Conservation (phyloP, 805 yeast species). For the Tetrapisispora phaffii region DNA sequence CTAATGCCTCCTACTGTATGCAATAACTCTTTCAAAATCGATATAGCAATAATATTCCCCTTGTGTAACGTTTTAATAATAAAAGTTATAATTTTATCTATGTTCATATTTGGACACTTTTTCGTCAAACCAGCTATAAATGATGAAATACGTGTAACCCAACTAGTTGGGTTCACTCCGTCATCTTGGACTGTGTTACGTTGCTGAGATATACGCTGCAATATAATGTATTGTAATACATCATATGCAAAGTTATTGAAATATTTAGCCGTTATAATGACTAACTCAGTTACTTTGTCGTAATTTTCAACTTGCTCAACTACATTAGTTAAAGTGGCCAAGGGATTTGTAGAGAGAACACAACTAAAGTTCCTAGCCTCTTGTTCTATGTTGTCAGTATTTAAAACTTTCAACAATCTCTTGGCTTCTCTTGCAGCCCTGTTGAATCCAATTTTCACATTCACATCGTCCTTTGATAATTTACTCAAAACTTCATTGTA, state of each 20-base stretch:
- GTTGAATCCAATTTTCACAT: slow-evolving; percentile 48
- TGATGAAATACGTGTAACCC: slow-evolving; percentile 76
- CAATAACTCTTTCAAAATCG: slow-evolving; percentile 58
- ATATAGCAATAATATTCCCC: slow-evolving; percentile 49
- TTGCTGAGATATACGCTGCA: slow-evolving; percentile 61
- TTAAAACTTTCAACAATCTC: slow-evolving; percentile 66
- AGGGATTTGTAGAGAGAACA: slow-evolving; percentile 65
- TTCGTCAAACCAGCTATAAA: slow-evolving; percentile 67
- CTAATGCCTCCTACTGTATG: slow-evolving; percentile 73
- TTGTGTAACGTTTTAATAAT: slow-evolving; percentile 53
- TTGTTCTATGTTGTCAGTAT: slow-evolving; percentile 64
- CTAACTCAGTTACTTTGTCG: slow-evolving; percentile 69
- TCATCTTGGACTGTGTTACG: slow-evolving; percentile 60
- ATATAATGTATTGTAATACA: slow-evolving; percentile 59
- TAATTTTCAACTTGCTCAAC: slow-evolving; percentile 84
- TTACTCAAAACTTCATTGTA: slow-evolving; percentile 69
- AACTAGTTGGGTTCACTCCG: slow-evolving; percentile 70
- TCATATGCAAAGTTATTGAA: slow-evolving; percentile 81
- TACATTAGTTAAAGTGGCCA: slow-evolving; percentile 62
- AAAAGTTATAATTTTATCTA: slow-evolving; percentile 51
- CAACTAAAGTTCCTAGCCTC: slow-evolving; percentile 68
- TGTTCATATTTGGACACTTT: slow-evolving; percentile 45
- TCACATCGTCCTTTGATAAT: slow-evolving; percentile 44
- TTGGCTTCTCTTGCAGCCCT: slow-evolving; percentile 73
- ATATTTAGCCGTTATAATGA: slow-evolving; percentile 68